These are phyloP conservation scores for Tolypocladium nubicola DNA, from an alignment of 2,329 filamentous ascomycete species.

Conservation along the genomic window DNA sequence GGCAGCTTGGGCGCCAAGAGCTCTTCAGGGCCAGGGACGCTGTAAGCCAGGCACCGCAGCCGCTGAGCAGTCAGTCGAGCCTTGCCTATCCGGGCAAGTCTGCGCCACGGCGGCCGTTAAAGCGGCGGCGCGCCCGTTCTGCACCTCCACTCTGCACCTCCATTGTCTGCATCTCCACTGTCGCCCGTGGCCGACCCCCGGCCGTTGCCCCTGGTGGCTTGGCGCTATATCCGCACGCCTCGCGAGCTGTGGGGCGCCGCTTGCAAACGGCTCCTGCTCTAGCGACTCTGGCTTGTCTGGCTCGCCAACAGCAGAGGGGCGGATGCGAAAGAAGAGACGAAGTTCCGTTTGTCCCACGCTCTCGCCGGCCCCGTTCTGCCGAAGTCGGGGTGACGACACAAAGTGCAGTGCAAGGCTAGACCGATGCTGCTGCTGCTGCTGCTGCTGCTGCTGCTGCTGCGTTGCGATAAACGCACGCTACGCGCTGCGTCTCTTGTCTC, in stretches of 20 bases:
- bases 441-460: no score
- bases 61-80: not conserved
- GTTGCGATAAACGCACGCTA: not conserved
- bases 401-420: not conserved
- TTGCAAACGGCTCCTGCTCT: not conserved
- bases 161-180: not conserved
- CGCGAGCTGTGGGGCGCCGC: not conserved
- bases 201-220: not conserved
- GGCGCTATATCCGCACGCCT: not conserved
- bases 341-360: not conserved
- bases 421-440: no score
- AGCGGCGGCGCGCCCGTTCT: not conserved
- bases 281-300: not conserved
- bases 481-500: not conserved
- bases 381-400: not conserved
- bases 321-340: not conserved
- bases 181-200: not conserved
- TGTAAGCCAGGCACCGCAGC: not conserved
- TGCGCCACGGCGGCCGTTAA: not conserved
- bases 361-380: not conserved
- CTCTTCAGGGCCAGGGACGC: not conserved
- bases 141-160: not conserved
- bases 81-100: no score
- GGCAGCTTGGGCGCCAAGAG: not conserved
- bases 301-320: not conserved